Base-by-base conservation (phyloP, 441 rosid genomes). In the Brassica balearica region DNA sequence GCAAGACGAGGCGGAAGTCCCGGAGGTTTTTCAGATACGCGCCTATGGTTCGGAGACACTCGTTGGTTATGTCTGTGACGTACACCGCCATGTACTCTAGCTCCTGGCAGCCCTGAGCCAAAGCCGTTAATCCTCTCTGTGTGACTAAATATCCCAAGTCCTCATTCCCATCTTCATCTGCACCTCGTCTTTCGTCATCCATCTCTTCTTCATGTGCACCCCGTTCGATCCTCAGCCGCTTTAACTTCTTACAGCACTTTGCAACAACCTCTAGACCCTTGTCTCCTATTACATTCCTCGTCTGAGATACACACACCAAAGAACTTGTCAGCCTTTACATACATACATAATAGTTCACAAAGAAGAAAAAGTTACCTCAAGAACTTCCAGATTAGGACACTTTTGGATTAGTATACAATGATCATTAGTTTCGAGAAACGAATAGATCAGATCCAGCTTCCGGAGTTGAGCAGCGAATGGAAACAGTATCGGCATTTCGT, bases 361-460 rank as follows among this genome's bases (percentile, higher is more conserved):
- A 4, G 17, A 48, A 5, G 7, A 12, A 4, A 48, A 12, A 48
- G 0, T 48, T 48, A 93, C 99, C 99, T 93, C 98, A 1, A 95
- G 97, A 86, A 92, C 86, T 87, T 96, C 98, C 76, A 96, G 79
- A 85, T 92, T 88, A 78, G 93, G 90, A 82, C 98, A 96, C 82
- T 46, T 84, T 77, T 90, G 90, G 80, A 96, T 88, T 63, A 96
- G 85, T 29, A 68, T 51, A 73, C 98, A 96, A 73, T 91, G 97
- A 79, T 91, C 98, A 53, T 92, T 97, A 0, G 92, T 86, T 82
- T 86, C 91, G 3, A 93, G 93, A 64, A 93, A 81, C 6, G 97
- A 90, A 79, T 87, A 92, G 48, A 92, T 90, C 65, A 96, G 94
- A 84, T 96, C 98, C 83, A 96, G 77, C 84, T 89, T 92, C 58